A percentile compares a stretch with the other conserved stretches of the same genome.
Evolutionary conservation across 1,284 basidiomycete species (phyloP).

Genomic region (Hypsizygus ulmarius): DNA sequence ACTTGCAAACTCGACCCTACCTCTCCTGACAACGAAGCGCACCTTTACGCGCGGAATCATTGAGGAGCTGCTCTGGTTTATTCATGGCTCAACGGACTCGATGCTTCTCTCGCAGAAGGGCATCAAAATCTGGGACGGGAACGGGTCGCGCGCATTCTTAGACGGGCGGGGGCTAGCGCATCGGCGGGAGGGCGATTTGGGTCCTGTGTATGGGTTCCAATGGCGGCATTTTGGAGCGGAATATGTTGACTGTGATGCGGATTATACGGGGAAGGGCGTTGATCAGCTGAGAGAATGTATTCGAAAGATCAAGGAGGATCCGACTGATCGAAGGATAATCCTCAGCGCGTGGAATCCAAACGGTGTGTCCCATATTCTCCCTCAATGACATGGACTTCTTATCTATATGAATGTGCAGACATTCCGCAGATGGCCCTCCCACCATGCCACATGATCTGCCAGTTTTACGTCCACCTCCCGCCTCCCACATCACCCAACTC

Average conservation of each 20-base stretch:
- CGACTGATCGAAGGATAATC: constrained; percentile 94
- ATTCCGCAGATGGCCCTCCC: constrained; percentile 94
- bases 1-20: constrained; percentile 70
- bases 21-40: constrained; percentile 93
- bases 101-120: constrained; percentile 77
- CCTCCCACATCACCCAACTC: constrained; percentile 41
- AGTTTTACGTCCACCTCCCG: constrained; percentile 95
- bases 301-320: constrained; percentile 87
- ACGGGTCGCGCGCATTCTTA: constrained; percentile 86
- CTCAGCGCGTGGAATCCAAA: constrained; percentile 96
- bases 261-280: constrained; percentile 87
- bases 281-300: constrained; percentile 92
- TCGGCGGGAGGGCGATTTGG: constrained; percentile 89
- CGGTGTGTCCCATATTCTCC: constrained; percentile 48
- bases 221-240: constrained; percentile 96
- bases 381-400: not conserved
- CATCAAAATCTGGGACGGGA: constrained; percentile 98
- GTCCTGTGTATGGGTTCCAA: constrained; percentile 97
- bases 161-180: constrained; percentile 81
- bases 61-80: constrained; percentile 96
- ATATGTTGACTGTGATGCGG: constrained; percentile 78
- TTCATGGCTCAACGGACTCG: constrained; percentile 84
- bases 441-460: constrained; percentile 98
- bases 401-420: constrained; percentile 48
- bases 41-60: constrained; percentile 91